Base-by-base conservation (phyloP, 1,139 yeast species). In the Sugiyamaella novakii region DNA sequence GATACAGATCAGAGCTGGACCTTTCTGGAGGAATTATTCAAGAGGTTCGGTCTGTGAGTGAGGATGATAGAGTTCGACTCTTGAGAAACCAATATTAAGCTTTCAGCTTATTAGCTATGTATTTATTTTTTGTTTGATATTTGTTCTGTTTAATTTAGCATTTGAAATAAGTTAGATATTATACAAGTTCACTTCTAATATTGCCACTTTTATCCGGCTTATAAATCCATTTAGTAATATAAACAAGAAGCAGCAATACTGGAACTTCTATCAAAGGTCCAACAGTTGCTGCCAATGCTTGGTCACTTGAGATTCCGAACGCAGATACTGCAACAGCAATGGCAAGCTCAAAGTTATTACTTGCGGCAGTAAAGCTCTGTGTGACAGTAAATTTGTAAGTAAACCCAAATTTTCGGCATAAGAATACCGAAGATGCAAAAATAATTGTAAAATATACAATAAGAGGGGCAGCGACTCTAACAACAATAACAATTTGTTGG, bases 181-280 rank as follows among this genome's bases (percentile, higher is more conserved):
- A 29, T 29, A 29, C 33, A 11, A 11, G 11, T 3, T 29, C 33
- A 2, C 33, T 34, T 5, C 22, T 15, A 34, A 34, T 34, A 19
- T 5, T 17, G 14, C 37, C 25, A 34, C 18, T 34, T 5, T 18
- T 35, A 10, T 35, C 38, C 19, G 38, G 38, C 25, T 35, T 35
- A 35, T 35, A 35, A 31, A 37, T 14, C 21, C 41, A 30, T 17
- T 30, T 30, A 7, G 38, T 22, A 11, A 75, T 69, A 55, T 74
- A 68, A 10, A 78, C 72, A 30, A 79, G 60, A 0, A 67, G 46
- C 49, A 80, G 61, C 42, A 80, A 64, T 2, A 79, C 73, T 2
- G 83, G 83, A 4, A 79, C 79, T 57, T 79, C 84, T 22, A 79
- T 62, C 34, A 80, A 66, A 1, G 84, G 84, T 0, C 84, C 84